Conservation (phyloP, 148 eudicot genomes). For the Pouteria glomerata region DNA sequence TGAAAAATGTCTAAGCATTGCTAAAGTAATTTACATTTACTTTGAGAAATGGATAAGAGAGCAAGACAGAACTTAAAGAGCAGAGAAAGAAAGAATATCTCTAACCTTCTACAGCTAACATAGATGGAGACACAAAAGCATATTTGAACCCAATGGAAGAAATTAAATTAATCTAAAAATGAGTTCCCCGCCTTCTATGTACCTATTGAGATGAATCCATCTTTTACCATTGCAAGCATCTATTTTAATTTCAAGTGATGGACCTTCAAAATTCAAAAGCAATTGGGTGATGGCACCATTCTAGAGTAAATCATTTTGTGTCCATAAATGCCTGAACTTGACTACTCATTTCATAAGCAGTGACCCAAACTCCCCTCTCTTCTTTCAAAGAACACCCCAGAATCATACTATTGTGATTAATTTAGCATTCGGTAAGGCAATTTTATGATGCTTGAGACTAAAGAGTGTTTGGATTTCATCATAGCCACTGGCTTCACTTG, state of each 20-base stretch:
- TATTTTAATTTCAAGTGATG: not conserved
- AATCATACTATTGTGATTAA: too few relatives aligned
- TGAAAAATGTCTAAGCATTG: too few relatives aligned
- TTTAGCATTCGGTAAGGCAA: too few relatives aligned
- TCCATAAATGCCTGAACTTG: not conserved
- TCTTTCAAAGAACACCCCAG: not conserved
- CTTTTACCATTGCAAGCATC: not conserved
- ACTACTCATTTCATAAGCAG: not conserved
- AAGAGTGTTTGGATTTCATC: not conserved
- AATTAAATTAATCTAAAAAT: not conserved
- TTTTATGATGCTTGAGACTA: not conserved
- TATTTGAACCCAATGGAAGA: not conserved
- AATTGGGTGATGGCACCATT: not conserved
- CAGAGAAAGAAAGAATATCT: not conserved
- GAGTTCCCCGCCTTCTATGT: too few relatives aligned
- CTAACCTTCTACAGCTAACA: not conserved
- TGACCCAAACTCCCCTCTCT: too few relatives aligned
- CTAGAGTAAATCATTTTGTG: not conserved
- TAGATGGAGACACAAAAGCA: slow-evolving; percentile 1
- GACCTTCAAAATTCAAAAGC: not conserved
- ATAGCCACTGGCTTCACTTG: not conserved
- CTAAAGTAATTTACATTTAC: not conserved
- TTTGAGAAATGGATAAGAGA: not conserved
- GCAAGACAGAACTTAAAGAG: not conserved
- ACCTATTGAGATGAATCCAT: not conserved